Base-by-base conservation (phyloP, 257 asterid species). In the Marsdenia floribunda region DNA sequence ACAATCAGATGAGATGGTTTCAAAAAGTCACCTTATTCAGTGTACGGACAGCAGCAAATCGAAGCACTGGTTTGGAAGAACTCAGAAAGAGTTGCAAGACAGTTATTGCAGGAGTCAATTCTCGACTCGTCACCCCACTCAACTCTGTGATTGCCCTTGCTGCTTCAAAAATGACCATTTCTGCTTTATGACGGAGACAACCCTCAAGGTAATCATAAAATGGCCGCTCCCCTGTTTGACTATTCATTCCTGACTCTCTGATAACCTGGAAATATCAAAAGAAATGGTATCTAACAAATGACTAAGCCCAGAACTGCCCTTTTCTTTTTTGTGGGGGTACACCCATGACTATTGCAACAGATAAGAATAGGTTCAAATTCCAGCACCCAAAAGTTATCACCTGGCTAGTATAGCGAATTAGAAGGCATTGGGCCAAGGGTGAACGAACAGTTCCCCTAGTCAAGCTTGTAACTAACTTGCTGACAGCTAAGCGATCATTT, bases 11-110 rank as follows among this genome's bases (percentile, higher is more conserved):
- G 37, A 19, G 13, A 3, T 59, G 75, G 49, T 33, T 29, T 38
- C 13, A 78, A 42, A 68, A 60, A 83, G 68, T 80, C 73, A 93
- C 98, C 97, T 91, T 93, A 73, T 91, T 93, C 88, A 93, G 85
- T 68, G 96, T 91, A 73, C 98, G 95, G 81, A 93, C 93, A 84
- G 98, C 95, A 85, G 98, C 98, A 87, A 93, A 93, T 83, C 97
- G 87, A 55, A 93, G 89, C 67, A 93, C 98, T 7, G 98, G 98
- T 87, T 93, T 93, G 9, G 96, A 87, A 75, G 98, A 93, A 82
- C 97, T 93, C 76, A 93, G 80, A 85, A 91, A 91, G 76, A 93
- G 95, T 84, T 93, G 98, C 60, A 93, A 79, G 29, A 91, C 96
- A 82, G 96, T 91, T 72, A 93, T 89, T 75, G 98, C 98, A 55